Evolutionary conservation across 2,329 filamentous ascomycete genomes (phyloP).

Genomic region (Cryphonectria japonica): DNA sequence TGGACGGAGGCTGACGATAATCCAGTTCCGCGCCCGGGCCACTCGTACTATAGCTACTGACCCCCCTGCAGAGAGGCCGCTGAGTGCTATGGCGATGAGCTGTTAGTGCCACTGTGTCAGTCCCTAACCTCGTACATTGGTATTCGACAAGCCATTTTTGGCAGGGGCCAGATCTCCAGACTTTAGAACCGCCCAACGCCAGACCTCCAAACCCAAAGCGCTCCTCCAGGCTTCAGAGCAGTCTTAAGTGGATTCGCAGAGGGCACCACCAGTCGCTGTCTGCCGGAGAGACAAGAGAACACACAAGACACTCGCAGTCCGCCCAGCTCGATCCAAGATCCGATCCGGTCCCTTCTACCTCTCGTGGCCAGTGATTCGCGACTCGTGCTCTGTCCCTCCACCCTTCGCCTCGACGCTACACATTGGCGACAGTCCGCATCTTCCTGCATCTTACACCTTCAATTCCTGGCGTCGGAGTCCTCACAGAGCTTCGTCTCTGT

Average conservation of each 20-base stretch:
- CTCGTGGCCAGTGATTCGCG: neutral
- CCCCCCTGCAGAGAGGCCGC: neutral
- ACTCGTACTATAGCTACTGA: neutral
- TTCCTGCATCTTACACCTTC: neutral
- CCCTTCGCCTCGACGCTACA: neutral
- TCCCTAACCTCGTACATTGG: slow-evolving; percentile 8
- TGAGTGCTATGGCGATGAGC: neutral
- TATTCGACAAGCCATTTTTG: slow-evolving; percentile 11
- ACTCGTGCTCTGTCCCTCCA: neutral
- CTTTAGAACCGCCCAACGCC: slow-evolving; percentile 6
- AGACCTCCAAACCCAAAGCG: neutral
- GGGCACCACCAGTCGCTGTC: neutral
- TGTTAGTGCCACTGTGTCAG: slow-evolving; percentile 29
- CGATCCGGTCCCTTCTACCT: slow-evolving; percentile 4
- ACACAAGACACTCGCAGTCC: neutral
- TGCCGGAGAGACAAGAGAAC: neutral
- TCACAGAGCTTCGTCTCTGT: neutral
- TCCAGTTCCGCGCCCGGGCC: slow-evolving; percentile 25
- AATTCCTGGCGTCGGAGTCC: neutral
- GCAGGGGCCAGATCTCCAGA: slow-evolving; percentile 30
- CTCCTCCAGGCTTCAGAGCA: slow-evolving; percentile 9
- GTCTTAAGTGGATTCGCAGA: slow-evolving; percentile 1
- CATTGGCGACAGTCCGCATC: neutral
- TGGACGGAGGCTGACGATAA: slow-evolving; percentile 21
- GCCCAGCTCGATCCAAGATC: slow-evolving; percentile 2